phyloP scores from a whole-genome alignment of 257 asterid species.

The Solanum sejunctum region DNA sequence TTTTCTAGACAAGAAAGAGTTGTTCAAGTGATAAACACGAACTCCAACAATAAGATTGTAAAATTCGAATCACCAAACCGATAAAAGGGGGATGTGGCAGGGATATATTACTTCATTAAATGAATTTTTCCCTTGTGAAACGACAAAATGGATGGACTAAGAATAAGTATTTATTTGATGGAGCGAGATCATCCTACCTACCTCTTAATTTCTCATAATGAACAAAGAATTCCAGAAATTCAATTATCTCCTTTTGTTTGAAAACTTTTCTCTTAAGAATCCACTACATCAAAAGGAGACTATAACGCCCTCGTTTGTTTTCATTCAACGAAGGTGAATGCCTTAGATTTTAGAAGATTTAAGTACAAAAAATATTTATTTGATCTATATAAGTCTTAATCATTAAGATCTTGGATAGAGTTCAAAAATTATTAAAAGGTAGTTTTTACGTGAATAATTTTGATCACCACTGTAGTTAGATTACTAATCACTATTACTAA shows the following conservation, averaged over 20 bases:
- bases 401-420: background rate
- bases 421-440: background rate
- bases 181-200: background rate
- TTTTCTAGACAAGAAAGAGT: background rate
- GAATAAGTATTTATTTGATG: background rate
- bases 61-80: fast-evolving
- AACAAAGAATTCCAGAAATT: background rate
- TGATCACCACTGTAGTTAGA: background rate
- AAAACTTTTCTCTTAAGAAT: background rate
- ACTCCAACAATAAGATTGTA: background rate
- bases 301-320: background rate
- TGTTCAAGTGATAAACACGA: background rate
- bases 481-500: background rate
- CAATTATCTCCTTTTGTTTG: background rate
- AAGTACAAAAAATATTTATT: background rate
- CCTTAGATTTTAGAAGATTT: no score
- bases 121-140: background rate
- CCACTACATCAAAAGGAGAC: background rate
- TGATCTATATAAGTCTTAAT: background rate
- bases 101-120: background rate
- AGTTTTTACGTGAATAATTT: background rate
- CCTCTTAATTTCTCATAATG: background rate
- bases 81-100: background rate
- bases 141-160: background rate
- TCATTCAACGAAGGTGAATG: background rate